Evolutionary conservation across 306 rosid species (phyloP), one percentile per base, ranked within the genome.

Genomic region (Cercis canadensis): DNA sequence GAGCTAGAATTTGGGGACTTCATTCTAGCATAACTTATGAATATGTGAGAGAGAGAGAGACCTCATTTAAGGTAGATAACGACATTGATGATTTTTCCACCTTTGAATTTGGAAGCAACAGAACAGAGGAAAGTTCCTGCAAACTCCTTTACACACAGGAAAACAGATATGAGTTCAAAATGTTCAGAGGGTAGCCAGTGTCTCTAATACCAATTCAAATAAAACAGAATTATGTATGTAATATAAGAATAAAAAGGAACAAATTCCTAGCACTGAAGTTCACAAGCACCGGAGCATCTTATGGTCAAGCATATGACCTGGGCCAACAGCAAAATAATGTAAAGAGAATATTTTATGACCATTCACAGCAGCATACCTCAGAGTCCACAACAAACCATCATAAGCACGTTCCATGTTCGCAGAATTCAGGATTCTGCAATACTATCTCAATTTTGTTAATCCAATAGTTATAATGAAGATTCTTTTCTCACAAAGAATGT

Each of bases 331-430:
- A 77, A 66, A 55, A 65, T 72, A 7, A 17, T 34, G 56, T 47
- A 71, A 73, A 72, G 34, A 67, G 62, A 62, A 74, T 64, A 66
- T 50, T 1, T 45, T 57, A 61, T 14, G 31, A 39, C 32, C 45
- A 33, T 49, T 51, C 12, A 21, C 63, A 80, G 80, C 11, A 73
- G 75, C 85, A 77, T 84, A 90, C 97, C 96, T 83, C 65, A 90
- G 75, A 64, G 92, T 93, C 98, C 98, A 93, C 72, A 93, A 75
- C 70, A 92, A 84, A 53, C 92, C 92, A 82, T 92, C 96, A 76
- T 88, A 93, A 74, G 85, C 78, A 47, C 82, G 96, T 52, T 84
- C 88, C 83, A 80, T 77, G 79, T 86, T 90, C 18, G 98, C 97
- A 77, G 87, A 89, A 49, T 86, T 90, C 86, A 90, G 69, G 51